phyloP scores from a whole-genome alignment of 768 basidiomycete genomes.

The Tylopilus intermedius region DNA sequence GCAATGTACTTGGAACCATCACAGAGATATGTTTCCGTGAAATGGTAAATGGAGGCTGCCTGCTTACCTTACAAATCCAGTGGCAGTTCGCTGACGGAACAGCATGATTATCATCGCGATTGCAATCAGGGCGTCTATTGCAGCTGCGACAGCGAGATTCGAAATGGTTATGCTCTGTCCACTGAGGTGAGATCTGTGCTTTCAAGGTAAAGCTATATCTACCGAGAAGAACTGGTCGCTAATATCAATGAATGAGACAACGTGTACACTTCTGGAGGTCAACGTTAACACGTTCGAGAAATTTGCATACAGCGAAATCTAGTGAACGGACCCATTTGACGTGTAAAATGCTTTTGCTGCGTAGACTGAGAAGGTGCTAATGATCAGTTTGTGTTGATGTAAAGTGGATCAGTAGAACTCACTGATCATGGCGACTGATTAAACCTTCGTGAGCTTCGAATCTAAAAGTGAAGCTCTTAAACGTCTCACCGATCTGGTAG shows the following conservation, averaged over 20 bases:
- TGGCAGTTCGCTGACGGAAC: not conserved
- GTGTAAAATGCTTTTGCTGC: not conserved
- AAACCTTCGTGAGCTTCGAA: not conserved
- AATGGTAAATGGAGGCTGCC: rapidly evolving
- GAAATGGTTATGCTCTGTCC: not conserved
- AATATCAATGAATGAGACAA: not conserved
- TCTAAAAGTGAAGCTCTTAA: too few species aligned
- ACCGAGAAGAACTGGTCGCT: not conserved
- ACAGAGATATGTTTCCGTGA: not conserved
- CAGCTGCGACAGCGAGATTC: not conserved
- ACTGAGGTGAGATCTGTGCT: not conserved
- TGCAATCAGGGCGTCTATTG: slow-evolving; percentile 6
- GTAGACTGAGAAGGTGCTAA: not conserved
- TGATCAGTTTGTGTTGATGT: not conserved
- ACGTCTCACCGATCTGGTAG: slow-evolving; percentile 8
- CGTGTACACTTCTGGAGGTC: not conserved
- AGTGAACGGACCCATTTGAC: slow-evolving; percentile 9
- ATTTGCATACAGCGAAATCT: not conserved
- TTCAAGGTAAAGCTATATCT: not conserved
- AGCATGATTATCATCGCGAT: slow-evolving; percentile 10
- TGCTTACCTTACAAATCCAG: not conserved
- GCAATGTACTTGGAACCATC: not conserved
- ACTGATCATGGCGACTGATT: slow-evolving; percentile 1
- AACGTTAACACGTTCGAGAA: not conserved
- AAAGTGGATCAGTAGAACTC: not conserved